Conservation (phyloP, 2,329 filamentous ascomycete species). For the Cadophora malorum region DNA sequence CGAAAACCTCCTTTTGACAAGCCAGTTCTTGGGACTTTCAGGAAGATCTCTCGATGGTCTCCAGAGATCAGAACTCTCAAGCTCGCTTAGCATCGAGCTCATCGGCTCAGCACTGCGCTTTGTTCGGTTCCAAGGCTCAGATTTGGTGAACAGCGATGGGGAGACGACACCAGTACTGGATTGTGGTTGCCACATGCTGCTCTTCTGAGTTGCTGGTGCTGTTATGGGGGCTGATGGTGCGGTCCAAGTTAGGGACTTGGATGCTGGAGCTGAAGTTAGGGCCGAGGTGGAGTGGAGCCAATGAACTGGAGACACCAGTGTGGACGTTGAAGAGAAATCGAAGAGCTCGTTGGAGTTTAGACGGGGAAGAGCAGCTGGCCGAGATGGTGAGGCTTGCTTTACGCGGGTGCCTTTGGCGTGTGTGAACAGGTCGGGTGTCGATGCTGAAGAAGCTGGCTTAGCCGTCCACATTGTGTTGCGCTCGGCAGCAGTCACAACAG, state of each 20-base stretch:
- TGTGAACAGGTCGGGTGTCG: constrained; percentile 32
- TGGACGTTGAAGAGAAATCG: background rate
- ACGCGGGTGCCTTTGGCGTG: constrained; percentile 24
- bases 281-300: constrained; percentile 29
- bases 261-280: background rate
- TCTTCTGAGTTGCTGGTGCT: background rate
- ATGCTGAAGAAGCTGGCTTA: background rate
- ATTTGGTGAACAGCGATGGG: constrained; percentile 29
- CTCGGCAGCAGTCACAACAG: background rate
- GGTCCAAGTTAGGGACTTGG: constrained; percentile 22
- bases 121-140: constrained; percentile 33
- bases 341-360: constrained; percentile 25
- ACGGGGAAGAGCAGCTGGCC: constrained; percentile 13
- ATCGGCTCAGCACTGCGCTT: constrained; percentile 29
- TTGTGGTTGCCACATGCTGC: constrained; percentile 32
- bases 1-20: constrained; percentile 29
- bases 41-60: constrained; percentile 25
- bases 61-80: constrained; percentile 39
- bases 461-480: constrained; percentile 28
- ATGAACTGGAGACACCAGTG: constrained; percentile 3
- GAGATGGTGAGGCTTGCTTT: constrained; percentile 16
- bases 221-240: background rate
- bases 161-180: background rate
- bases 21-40: constrained; percentile 36
- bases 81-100: background rate